These are phyloP conservation scores for Nannizziopsis arthrosporioides DNA, from an alignment of 2,329 filamentous ascomycete species.

Conservation along the genomic window DNA sequence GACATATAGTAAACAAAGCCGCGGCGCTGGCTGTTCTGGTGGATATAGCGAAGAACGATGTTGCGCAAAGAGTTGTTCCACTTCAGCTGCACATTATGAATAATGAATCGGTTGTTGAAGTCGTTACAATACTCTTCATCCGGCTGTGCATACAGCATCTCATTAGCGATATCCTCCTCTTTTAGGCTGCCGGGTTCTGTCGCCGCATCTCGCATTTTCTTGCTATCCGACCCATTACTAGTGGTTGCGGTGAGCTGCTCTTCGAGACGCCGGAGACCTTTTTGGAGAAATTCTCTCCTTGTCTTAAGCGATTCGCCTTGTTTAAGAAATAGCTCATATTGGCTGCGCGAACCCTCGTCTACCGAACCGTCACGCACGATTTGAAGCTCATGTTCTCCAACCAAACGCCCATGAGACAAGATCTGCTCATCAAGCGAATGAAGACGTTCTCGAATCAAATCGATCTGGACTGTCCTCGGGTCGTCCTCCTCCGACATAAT, in stretches of 20 bases:
- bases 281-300: constrained; percentile 48
- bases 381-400: constrained; percentile 63
- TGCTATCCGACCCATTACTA: constrained; percentile 42
- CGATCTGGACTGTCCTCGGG: constrained; percentile 74
- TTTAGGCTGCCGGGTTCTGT: constrained; percentile 37
- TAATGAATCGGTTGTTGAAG: constrained; percentile 95
- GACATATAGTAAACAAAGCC: constrained; percentile 98
- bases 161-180: constrained; percentile 32
- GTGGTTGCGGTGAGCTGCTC: constrained; percentile 32
- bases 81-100: constrained; percentile 94
- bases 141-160: constrained; percentile 54
- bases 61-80: constrained; percentile 97
- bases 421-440: constrained; percentile 69
- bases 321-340: constrained; percentile 41
- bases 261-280: constrained; percentile 48
- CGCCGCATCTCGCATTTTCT: constrained; percentile 20
- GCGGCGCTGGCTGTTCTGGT: constrained; percentile 88
- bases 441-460: constrained; percentile 71
- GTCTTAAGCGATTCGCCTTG: constrained; percentile 47
- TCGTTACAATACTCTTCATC: constrained; percentile 79
- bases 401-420: constrained; percentile 56
- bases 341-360: constrained; percentile 31
- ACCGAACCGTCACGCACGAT: constrained; percentile 45
- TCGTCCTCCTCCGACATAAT: constrained; percentile 89
- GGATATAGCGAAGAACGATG: constrained; percentile 91